Evolutionary conservation across 2,329 filamentous ascomycete genomes (phyloP), one percentile per base, ranked within the genome.

Genomic region (Madurella mycetomatis): DNA sequence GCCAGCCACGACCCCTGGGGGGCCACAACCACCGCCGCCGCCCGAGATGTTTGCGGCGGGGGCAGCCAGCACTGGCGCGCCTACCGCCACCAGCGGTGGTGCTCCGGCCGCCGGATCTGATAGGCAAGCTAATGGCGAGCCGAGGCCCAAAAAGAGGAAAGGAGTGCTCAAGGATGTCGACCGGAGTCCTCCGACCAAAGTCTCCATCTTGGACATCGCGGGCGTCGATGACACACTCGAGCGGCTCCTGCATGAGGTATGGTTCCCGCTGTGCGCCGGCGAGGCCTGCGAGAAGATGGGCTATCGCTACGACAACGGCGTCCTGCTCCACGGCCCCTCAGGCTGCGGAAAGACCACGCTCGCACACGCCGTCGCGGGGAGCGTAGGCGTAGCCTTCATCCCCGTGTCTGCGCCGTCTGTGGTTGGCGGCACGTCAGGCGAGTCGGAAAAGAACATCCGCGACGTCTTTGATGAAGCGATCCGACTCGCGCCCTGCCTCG

Each of bases 391-490:
- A 2, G 85, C 89, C 0, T 92, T 91, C 65, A 86, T 95, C 56
- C 82, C 89, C 1, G 85, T 94, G n/a, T 86, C 88, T 0, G 89
- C 88, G 0, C 88, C 90, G 1, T 88, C 87, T 0, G 81, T 95
- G 34, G 86, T 95, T 0, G 90, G 87, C 15, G 89, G 90, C 17
- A 94, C 92, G 84, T 94, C 88, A 34, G 90, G 90, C 63, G 90
- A 94, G 67, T 92, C 88, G 0, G 90, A 95, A 69, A 92, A 92
- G 73, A 90, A 90, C 56, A 82, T 95, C 30, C 79, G 90, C 37
- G 88, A 92, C 60, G 79, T 90, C 46, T 95, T 95, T 57, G 92
- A 97, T 12, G 89, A 94, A 65, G 94, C 94, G 0, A 90, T 89
- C 67, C 81, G 83, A 52, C 79, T 92, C 39, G 92, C 92, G 0